Conservation (phyloP, 768 basidiomycete genomes). For the Roridomyces roridus region DNA sequence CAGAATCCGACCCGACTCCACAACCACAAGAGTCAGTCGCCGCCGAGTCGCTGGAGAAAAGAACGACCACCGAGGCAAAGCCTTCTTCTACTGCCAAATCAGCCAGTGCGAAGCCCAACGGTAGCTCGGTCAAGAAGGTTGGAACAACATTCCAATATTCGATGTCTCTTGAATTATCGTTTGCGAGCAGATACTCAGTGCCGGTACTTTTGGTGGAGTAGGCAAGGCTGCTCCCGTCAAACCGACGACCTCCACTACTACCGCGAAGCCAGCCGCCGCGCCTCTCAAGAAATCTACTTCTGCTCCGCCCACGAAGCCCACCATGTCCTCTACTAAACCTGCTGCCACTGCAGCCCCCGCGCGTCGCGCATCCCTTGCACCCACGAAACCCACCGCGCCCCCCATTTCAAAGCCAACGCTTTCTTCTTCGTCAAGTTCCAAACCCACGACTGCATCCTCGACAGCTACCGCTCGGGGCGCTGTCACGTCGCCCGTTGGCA, state of each 20-base stretch:
- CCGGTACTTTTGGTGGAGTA: conserved; percentile 70
- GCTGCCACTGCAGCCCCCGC: conserved; percentile 34
- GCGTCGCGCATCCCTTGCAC: conserved; percentile 53
- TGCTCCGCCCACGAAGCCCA: conserved; percentile 44
- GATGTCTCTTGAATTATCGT: conserved; percentile 17
- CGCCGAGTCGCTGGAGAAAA: conserved; percentile 29
- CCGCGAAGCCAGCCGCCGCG: conserved; percentile 46
- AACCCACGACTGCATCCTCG: conserved; percentile 40
- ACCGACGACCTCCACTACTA: conserved; percentile 27
- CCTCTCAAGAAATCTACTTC: conserved; percentile 48
- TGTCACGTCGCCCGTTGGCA: conserved; percentile 63
- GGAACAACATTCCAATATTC: conserved; percentile 28
- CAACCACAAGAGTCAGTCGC: conserved; percentile 23
- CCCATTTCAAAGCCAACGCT: conserved; percentile 42
- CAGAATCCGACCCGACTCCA: conserved; percentile 7
- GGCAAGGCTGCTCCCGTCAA: conserved; percentile 35
- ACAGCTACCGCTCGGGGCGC: conserved; percentile 48
- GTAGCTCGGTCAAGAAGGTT: conserved; percentile 72
- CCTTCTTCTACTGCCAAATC: conserved; percentile 47
- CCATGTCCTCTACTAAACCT: conserved; percentile 38
- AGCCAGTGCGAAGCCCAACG: conserved; percentile 50
- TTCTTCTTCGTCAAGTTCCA: conserved; percentile 46
- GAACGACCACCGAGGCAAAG: conserved; percentile 40
- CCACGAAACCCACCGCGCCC: conserved; percentile 42
- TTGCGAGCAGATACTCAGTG: conserved; percentile 58